Evolutionary conservation across 345 rosid species (phyloP), one percentile per base, ranked within the genome.

Genomic region (Linum trigynum): DNA sequence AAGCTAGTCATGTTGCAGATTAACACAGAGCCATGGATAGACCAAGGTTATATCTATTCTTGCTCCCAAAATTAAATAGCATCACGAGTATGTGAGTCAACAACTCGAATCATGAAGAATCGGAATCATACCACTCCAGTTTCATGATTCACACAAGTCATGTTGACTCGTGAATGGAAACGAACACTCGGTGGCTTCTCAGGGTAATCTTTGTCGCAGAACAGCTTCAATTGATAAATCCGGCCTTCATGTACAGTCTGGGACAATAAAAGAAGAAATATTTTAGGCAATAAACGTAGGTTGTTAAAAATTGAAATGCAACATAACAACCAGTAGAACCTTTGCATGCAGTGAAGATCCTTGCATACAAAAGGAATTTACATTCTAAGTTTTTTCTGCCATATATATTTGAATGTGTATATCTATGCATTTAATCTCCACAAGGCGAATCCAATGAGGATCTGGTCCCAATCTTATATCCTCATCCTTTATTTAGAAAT

Each of bases 201-300:
- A 0, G 98, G 98, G 74, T 92, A 92, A 74, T 92, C 98, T 81
- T 92, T 89, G 76, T 89, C 96, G 6, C 98, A 92, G 78, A 92
- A 92, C 74, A 89, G 92, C 91, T 92, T 92, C 86, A 92, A 78
- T 77, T 89, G 96, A 80, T 92, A 92, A 73, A 92, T 92, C 65
- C 95, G 80, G 62, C 98, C 98, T 77, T 92, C 98, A 76, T 92
- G 96, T 62, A 92, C 98, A 72, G 95, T 87, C 98, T 92, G 80
- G 16, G 8, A 70, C 58, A 41, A 53, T 53, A 60, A 35, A 17
- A 38, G 41, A 51, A 40, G 41, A 38, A 48, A 15, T 48, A 4
- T 41, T 41, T 8, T 4, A 41, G 45, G 9, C 45, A 41, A 41
- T 41, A 41, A 23, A 23, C 32, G 32, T 0, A 41, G 45, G 45